phyloP scores from a whole-genome alignment of 1,284 basidiomycete genomes.

The Marasmius sp. region DNA sequence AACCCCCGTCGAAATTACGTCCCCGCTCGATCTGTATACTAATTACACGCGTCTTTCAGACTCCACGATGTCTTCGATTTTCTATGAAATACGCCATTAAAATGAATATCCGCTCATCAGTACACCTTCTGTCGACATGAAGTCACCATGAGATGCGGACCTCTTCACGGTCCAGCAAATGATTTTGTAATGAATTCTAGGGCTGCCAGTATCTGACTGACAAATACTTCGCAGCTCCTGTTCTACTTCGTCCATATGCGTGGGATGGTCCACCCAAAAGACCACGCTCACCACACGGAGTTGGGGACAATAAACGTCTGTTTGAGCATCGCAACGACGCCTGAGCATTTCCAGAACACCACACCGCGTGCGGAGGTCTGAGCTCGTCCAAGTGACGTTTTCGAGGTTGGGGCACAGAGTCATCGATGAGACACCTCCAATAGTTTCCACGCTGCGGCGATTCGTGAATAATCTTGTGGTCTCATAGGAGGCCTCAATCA shows the following conservation, averaged over 20 bases:
- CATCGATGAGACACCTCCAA: neutral
- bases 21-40: neutral
- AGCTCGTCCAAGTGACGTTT: neutral
- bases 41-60: conserved; percentile 12
- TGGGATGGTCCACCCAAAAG: neutral
- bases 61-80: neutral
- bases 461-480: neutral
- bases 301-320: neutral
- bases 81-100: neutral
- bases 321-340: neutral
- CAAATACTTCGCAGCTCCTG: neutral
- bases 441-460: neutral
- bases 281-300: neutral
- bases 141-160: neutral
- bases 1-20: neutral
- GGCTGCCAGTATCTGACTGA: neutral
- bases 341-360: neutral
- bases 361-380: neutral
- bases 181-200: neutral
- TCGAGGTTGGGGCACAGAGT: neutral
- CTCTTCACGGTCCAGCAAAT: neutral
- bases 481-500: neutral
- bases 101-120: neutral
- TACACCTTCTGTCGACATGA: neutral
- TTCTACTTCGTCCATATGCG: neutral